Conservation (phyloP, 2,329 filamentous ascomycete species). For the Neospermospora avenae region DNA sequence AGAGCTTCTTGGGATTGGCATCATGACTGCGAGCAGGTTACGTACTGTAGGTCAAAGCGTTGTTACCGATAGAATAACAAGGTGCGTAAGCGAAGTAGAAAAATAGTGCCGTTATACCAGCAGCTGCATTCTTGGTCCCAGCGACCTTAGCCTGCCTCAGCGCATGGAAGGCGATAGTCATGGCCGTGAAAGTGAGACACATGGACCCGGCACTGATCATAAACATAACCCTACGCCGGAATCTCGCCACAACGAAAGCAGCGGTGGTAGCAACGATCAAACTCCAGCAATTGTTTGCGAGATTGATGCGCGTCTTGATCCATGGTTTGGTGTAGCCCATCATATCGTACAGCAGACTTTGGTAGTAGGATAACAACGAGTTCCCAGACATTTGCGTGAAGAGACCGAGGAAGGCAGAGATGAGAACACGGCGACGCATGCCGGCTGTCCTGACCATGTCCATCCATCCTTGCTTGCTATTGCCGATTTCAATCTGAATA, state of each 20-base stretch:
- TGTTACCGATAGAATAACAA: slow-evolving; percentile 62
- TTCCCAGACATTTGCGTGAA: slow-evolving; percentile 53
- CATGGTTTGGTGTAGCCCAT: slow-evolving; percentile 42
- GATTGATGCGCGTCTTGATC: slow-evolving; percentile 45
- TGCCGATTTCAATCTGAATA: slow-evolving; percentile 51
- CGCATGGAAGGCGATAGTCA: slow-evolving; percentile 48
- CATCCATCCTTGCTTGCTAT: slow-evolving; percentile 49
- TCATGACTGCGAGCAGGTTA: slow-evolving; percentile 20
- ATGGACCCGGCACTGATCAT: slow-evolving; percentile 52
- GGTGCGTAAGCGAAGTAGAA: slow-evolving; percentile 60
- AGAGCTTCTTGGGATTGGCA: background rate
- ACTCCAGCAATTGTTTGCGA: slow-evolving; percentile 45
- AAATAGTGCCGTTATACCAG: slow-evolving; percentile 42
- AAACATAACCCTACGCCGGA: slow-evolving; percentile 48
- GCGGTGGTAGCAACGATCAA: slow-evolving; percentile 41
- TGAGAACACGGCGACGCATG: slow-evolving; percentile 47
- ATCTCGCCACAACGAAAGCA: slow-evolving; percentile 42
- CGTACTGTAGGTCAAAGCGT: slow-evolving; percentile 60
- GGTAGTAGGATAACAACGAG: slow-evolving; percentile 44
- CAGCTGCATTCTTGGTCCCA: slow-evolving; percentile 23
- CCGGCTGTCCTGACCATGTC: slow-evolving; percentile 49
- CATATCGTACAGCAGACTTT: slow-evolving; percentile 45
- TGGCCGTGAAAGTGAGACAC: slow-evolving; percentile 50
- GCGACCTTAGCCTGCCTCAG: slow-evolving; percentile 37
- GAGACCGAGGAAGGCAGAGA: slow-evolving; percentile 48